Base-by-base conservation (phyloP, 306 rosid species). In the Abrus precatorius region DNA sequence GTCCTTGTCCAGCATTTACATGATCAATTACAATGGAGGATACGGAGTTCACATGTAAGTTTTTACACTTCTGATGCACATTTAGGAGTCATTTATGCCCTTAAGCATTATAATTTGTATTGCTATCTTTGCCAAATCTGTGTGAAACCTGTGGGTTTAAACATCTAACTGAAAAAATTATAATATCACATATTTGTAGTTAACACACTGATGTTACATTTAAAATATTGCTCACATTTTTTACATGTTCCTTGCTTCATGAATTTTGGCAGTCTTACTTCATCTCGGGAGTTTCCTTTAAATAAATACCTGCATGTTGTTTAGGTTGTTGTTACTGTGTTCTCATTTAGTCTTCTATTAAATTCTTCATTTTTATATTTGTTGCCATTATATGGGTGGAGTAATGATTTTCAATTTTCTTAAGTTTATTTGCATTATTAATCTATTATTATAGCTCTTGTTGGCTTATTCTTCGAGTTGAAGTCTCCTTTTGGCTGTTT, bases 1-100 rank as follows among this genome's bases (percentile, higher is more conserved):
- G 79, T 73, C 50, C 55, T 75, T 83, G 79, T 86, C 86, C 95
- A 95, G 99, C 84, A 78, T 73, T 88, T 93, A 69, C 94, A 95
- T 78, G 99, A 95, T 86, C 96, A 93, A 73, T 87, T 95, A 88
- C 99, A 91, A 84, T 90, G 92, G 98, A 91, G 90, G 91, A 91
- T 95, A 69, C 92, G 97, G 80, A 93, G 89, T 80, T 93, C 98
- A n/a, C 97, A 91, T 89, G 99, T 93, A 88, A 95, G 99, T 72
- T 80, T 80, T 74, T 50, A 41, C 76, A 77, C 80, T 62, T 85
- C 27, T 55, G 65, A 55, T 76, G 65, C 74, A 12, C 28, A 57
- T 41, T 55, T 78, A 30, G 53, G 28, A 45, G 20, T 68, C 49
- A 5, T 20, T 55, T 13, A 4, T 43, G 60, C 28, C 14, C 38